Conservation (phyloP, 2,329 filamentous ascomycete species). For the Elsinoe fawcettii region DNA sequence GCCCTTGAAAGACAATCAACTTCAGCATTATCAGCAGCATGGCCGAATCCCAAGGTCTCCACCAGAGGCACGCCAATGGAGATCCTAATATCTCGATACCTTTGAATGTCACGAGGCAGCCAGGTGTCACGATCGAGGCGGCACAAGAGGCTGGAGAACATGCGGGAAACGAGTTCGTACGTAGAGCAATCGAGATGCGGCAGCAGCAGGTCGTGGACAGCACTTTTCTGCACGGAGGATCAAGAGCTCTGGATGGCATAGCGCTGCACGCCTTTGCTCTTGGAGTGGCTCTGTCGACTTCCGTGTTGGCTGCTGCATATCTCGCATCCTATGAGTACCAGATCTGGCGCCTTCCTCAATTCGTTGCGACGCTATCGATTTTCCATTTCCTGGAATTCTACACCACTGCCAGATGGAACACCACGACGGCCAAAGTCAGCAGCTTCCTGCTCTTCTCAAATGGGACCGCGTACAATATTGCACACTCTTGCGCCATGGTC, state of each 20-base stretch:
- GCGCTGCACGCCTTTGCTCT: conserved; percentile 39
- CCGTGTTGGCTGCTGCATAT: conserved; percentile 25
- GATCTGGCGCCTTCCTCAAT: conserved; percentile 54
- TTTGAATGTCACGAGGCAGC: conserved; percentile 8
- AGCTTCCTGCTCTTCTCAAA: conserved; percentile 82
- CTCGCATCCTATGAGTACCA: conserved; percentile 17
- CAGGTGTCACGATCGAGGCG: background rate
- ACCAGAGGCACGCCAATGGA: conserved; percentile 5
- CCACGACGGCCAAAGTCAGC: conserved; percentile 58
- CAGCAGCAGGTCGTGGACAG: conserved; percentile 22
- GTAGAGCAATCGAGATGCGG: conserved; percentile 14
- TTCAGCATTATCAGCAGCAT: background rate
- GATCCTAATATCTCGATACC: conserved; percentile 19
- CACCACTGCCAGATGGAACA: conserved; percentile 79
- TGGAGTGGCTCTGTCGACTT: conserved; percentile 32
- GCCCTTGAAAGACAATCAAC: background rate
- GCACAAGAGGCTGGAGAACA: background rate
- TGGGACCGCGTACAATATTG: conserved; percentile 74
- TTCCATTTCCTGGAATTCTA: conserved; percentile 98
- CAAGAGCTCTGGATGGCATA: conserved; percentile 41
- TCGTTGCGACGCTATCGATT: conserved; percentile 58
- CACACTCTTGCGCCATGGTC: conserved; percentile 64
- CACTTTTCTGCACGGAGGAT: conserved; percentile 35
- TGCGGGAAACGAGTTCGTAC: conserved; percentile 3
- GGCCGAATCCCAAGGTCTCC: background rate